A percentile compares a stretch with the other conserved stretches of the same genome.
Conservation (phyloP, 768 basidiomycete genomes). For the Rhodocollybia butyracea region DNA sequence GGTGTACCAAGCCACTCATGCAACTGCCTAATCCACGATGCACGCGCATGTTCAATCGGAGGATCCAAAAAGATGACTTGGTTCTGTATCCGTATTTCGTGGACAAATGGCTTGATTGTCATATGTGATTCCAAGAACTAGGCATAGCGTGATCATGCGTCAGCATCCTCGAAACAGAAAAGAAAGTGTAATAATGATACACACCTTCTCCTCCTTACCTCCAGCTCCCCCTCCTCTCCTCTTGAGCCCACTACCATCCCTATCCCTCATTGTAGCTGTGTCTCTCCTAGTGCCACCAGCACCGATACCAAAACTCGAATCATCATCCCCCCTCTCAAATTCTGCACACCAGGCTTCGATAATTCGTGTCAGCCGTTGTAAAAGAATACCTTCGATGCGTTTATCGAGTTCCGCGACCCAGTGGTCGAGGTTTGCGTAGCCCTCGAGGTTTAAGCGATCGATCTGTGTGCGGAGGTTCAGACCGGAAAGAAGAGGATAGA, state of each 20-base stretch:
- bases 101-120: constrained; percentile 81
- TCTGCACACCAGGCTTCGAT: constrained; percentile 87
- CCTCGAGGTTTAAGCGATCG: constrained; percentile 92
- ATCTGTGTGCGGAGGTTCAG: no score
- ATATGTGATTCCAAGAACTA: constrained; percentile 74
- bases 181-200: constrained; percentile 22
- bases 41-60: constrained; percentile 91
- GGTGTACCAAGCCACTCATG: constrained; percentile 91
- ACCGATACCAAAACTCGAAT: background rate
- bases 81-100: constrained; percentile 97
- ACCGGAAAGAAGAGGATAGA: no score
- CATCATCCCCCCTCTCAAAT: constrained; percentile 76
- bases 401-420: constrained; percentile 86
- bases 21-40: constrained; percentile 84
- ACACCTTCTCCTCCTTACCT: constrained; percentile 75
- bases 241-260: no score
- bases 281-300: constrained; percentile 56
- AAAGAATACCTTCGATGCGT: constrained; percentile 78
- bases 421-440: constrained; percentile 89
- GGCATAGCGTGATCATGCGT: background rate
- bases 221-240: constrained; percentile 70
- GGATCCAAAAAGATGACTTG: constrained; percentile 99
- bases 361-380: constrained; percentile 71
- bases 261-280: constrained; percentile 49
- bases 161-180: background rate